Conservation (phyloP, 805 yeast genomes). For the Schizosaccharomyces osmophilus region DNA sequence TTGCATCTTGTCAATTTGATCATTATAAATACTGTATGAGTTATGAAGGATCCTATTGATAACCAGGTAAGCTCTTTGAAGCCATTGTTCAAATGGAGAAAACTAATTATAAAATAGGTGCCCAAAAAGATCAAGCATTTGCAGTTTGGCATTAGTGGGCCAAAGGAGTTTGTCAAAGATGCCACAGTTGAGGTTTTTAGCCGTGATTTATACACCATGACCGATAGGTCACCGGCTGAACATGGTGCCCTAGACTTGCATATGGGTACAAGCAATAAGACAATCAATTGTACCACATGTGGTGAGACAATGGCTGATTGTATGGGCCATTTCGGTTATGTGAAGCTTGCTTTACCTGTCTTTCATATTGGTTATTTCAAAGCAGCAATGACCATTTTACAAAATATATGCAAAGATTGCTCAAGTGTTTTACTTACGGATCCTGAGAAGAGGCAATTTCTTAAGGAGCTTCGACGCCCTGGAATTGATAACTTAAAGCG, state of each 20-base stretch:
- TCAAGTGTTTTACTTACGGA: slow-evolving; percentile 56
- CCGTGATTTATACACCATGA: slow-evolving; percentile 67
- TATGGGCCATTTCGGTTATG: slow-evolving; percentile 96
- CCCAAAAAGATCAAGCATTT: slow-evolving; percentile 80
- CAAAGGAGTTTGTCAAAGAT: slow-evolving; percentile 75
- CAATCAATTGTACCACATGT: slow-evolving; percentile 75
- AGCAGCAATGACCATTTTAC: slow-evolving; percentile 65
- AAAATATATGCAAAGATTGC: slow-evolving; percentile 77
- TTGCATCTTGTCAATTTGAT: background rate
- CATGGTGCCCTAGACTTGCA: slow-evolving; percentile 75
- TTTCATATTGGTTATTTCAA: slow-evolving; percentile 95
- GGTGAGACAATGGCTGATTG: slow-evolving; percentile 43
- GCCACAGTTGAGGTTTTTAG: slow-evolving; percentile 84
- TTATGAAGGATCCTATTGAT: background rate
- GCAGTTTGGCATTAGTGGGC: slow-evolving; percentile 79
- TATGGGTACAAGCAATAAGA: slow-evolving; percentile 83
- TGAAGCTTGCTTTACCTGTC: slow-evolving; percentile 78
- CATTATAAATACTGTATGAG: background rate
- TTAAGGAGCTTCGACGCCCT: slow-evolving; percentile 64
- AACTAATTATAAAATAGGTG: slow-evolving; percentile 37
- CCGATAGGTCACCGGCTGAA: slow-evolving; percentile 52
- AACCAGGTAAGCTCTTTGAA: background rate
- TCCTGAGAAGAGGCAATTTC: slow-evolving; percentile 37
- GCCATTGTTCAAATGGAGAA: slow-evolving; percentile 14
- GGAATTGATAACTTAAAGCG: slow-evolving; percentile 74